Percentiles rank a stretch among this genome's conserved stretches.
phyloP scores from a whole-genome alignment of 2,329 filamentous ascomycete species.

The Phialophora chinensis region DNA sequence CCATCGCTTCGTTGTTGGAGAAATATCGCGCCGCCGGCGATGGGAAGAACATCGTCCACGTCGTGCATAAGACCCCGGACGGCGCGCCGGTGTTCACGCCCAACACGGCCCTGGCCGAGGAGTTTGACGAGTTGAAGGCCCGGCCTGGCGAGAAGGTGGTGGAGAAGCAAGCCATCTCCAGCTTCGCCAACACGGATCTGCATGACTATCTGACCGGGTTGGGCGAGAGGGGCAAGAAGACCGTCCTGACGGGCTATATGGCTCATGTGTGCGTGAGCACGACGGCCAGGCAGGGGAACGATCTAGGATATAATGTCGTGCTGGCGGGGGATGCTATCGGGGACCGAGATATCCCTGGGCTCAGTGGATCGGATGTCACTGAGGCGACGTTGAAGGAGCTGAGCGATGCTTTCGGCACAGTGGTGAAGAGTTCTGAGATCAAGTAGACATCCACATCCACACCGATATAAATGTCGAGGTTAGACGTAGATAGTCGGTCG shows the following conservation, averaged over 20 bases:
- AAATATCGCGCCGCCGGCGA: constrained; percentile 59
- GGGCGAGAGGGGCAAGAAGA: constrained; percentile 56
- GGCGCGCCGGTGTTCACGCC: constrained; percentile 72
- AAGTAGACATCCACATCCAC: constrained; percentile 19
- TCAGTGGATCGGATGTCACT: constrained; percentile 60
- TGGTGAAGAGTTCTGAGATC: constrained; percentile 60
- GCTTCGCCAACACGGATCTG: constrained; percentile 67
- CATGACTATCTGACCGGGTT: constrained; percentile 59
- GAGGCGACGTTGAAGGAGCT: constrained; percentile 62
- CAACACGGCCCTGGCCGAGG: constrained; percentile 63
- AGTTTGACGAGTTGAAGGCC: constrained; percentile 66
- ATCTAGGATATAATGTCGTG: constrained; percentile 69
- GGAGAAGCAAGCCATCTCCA: constrained; percentile 63
- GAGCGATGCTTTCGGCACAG: constrained; percentile 67
- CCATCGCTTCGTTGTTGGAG: constrained; percentile 62
- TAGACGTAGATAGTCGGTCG: not conserved
- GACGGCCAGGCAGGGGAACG: constrained; percentile 65
- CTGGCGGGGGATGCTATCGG: constrained; percentile 68
- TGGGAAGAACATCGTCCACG: constrained; percentile 62
- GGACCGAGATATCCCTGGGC: constrained; percentile 70
- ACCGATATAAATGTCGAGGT: too few relatives aligned
- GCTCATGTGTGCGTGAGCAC: constrained; percentile 70
- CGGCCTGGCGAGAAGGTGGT: constrained; percentile 63
- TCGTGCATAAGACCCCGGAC: constrained; percentile 64
- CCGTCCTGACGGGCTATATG: constrained; percentile 58